Evolutionary conservation across 1,284 basidiomycete genomes (phyloP).

Genomic region (Volvariella surrecta): DNA sequence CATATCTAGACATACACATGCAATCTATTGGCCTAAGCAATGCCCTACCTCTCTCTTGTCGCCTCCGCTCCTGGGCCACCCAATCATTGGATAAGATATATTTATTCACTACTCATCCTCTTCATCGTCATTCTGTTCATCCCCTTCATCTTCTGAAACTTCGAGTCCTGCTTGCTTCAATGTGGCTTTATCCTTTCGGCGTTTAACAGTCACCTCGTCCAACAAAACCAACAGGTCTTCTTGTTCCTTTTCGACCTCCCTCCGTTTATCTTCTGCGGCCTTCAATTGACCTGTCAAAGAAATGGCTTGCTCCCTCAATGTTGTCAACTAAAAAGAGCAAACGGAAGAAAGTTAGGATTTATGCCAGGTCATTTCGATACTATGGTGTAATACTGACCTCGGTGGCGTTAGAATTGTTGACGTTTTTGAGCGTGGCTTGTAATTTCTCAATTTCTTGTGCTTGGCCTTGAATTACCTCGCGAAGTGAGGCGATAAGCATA

Average conservation of each 20-base stretch:
- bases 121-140: constrained; percentile 60
- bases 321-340: no score
- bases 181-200: constrained; percentile 72
- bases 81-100: no score
- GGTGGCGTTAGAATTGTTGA: constrained; percentile 10
- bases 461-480: constrained; percentile 75
- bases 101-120: constrained; percentile 28
- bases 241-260: constrained; percentile 88
- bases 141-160: constrained; percentile 88
- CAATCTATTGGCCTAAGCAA: no score
- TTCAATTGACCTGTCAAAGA: constrained; percentile 42
- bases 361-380: no score
- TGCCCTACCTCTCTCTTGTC: no score
- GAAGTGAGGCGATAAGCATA: constrained; percentile 73
- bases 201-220: constrained; percentile 86
- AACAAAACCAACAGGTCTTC: constrained; percentile 91
- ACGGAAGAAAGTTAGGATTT: constrained; percentile 1
- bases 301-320: constrained; percentile 25
- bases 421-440: constrained; percentile 40
- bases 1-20: no score
- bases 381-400: constrained; percentile 10
- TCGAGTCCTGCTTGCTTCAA: constrained; percentile 72
- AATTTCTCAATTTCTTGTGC: constrained; percentile 67
- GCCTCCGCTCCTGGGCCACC: no score
- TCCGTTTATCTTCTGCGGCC: constrained; percentile 52